phyloP scores from a whole-genome alignment of 2,329 filamentous ascomycete species.

The Coniochaeta ligniaria region DNA sequence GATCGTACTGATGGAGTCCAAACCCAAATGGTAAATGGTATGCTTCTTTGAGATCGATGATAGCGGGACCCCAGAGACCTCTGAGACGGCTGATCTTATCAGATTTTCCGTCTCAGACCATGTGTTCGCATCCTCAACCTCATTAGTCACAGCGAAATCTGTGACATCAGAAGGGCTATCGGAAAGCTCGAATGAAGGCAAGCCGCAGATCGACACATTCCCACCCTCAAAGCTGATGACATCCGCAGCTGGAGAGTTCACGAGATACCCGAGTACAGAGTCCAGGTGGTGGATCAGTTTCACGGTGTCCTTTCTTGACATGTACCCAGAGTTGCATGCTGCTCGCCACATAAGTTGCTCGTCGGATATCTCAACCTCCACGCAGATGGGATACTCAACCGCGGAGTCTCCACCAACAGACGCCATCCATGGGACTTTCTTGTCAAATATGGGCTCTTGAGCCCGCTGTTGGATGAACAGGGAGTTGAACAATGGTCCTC shows the following conservation, averaged over 20 bases:
- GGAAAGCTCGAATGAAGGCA: constrained; percentile 35
- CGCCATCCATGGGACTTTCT: constrained; percentile 38
- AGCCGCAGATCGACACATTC: constrained; percentile 57
- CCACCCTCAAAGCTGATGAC: constrained; percentile 46
- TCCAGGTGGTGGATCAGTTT: constrained; percentile 54
- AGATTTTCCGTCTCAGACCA: constrained; percentile 27
- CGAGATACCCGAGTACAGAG: constrained; percentile 46
- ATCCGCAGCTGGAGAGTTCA: constrained; percentile 37
- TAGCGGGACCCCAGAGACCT: constrained; percentile 53
- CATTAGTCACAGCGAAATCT: background rate
- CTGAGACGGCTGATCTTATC: constrained; percentile 41
- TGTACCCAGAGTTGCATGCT: constrained; percentile 55
- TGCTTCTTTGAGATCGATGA: constrained; percentile 51
- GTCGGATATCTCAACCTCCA: constrained; percentile 64
- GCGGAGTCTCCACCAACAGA: constrained; percentile 59
- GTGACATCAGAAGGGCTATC: background rate
- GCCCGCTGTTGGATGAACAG: constrained; percentile 47
- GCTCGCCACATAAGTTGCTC: constrained; percentile 60
- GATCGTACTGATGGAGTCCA: constrained; percentile 89
- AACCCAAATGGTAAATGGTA: constrained; percentile 74
- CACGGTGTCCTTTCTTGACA: constrained; percentile 36
- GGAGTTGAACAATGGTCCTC: constrained; percentile 40
- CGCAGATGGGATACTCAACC: constrained; percentile 75
- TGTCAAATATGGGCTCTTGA: background rate
- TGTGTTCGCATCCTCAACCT: background rate